Percentiles rank a stretch among this genome's conserved stretches.
Evolutionary conservation across 257 asterid genomes (phyloP).

Genomic region (Leonotis leonurus): DNA sequence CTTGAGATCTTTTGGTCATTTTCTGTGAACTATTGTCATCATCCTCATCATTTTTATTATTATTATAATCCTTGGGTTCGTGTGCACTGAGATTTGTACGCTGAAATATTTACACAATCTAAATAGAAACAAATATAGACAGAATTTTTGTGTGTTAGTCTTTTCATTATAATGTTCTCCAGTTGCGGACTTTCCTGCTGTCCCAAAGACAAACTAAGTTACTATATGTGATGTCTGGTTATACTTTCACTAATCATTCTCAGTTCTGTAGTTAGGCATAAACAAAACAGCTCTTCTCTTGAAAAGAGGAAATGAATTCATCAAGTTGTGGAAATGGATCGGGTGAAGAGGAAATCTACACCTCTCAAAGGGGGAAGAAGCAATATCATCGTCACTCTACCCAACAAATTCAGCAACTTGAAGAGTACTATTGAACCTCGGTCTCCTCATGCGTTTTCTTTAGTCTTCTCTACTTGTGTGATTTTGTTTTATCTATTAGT

Average conservation of each 20-base stretch:
- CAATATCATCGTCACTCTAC: constrained; percentile 50
- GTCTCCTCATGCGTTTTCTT: neutral
- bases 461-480: neutral
- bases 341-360: constrained; percentile 36
- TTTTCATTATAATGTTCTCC: neutral
- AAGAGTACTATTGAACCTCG: constrained; percentile 39
- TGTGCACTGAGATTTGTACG: neutral
- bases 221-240: constrained; percentile 2
- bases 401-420: constrained; percentile 57
- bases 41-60: too few species aligned
- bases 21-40: neutral
- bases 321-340: constrained; percentile 34
- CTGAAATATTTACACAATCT: neutral
- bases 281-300: neutral
- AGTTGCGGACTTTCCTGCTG: neutral
- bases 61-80: neutral
- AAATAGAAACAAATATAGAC: constrained; percentile 5
- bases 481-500: constrained; percentile 1
- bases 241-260: constrained; percentile 9
- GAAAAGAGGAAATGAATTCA: constrained; percentile 29
- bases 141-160: neutral
- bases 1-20: neutral
- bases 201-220: neutral
- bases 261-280: constrained; percentile 14
- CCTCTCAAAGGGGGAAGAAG: constrained; percentile 34